Evolutionary conservation across 2,329 filamentous ascomycete species (phyloP).

Genomic region (Fusarium sp.): DNA sequence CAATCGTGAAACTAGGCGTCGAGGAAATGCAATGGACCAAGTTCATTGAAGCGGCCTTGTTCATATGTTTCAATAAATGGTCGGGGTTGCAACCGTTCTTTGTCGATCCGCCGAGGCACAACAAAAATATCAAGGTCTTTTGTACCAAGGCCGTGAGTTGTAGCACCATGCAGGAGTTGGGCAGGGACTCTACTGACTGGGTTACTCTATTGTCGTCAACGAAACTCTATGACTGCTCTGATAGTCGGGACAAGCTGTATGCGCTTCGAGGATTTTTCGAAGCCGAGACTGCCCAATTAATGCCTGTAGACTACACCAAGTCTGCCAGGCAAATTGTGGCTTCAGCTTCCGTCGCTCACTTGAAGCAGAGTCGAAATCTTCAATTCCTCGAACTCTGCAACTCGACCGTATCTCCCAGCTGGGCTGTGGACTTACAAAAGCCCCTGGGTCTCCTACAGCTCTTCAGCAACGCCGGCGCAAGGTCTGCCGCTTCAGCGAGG

Average conservation of each 20-base stretch:
- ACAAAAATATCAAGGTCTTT: background rate
- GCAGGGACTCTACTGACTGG: too few species aligned
- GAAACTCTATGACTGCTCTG: background rate
- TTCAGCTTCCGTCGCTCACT: background rate
- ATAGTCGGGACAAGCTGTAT: background rate
- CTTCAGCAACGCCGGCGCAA: background rate
- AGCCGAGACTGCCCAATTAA: background rate
- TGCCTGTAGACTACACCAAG: background rate
- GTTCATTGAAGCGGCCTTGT: background rate
- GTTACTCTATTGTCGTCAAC: background rate
- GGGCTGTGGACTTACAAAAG: background rate
- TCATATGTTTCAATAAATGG: background rate
- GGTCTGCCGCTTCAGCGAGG: background rate
- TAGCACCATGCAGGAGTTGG: too few species aligned
- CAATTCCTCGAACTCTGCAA: background rate
- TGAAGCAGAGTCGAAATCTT: background rate
- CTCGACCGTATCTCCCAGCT: background rate
- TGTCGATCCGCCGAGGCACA: background rate
- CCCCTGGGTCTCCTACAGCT: background rate
- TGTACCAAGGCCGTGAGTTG: too few species aligned
- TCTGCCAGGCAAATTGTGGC: background rate
- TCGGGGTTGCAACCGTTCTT: background rate
- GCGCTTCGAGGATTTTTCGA: background rate
- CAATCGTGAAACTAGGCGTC: background rate
- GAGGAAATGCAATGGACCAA: background rate